Conservation (phyloP, 352 stramenopile species). For the Globisporangium radiosum region DNA sequence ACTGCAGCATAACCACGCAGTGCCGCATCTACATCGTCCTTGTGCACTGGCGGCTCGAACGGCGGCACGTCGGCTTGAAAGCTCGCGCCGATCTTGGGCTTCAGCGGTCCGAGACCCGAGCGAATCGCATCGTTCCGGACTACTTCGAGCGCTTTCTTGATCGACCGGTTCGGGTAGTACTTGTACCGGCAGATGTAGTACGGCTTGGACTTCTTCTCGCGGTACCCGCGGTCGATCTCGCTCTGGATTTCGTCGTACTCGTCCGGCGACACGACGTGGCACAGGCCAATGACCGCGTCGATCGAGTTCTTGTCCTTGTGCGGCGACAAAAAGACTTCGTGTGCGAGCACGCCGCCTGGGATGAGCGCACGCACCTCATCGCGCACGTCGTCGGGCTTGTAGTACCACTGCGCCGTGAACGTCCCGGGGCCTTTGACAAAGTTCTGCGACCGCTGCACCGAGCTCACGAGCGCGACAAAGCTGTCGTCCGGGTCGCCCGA, state of each 20-base stretch:
- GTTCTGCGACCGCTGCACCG: slow-evolving; percentile 55
- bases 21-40: neutral
- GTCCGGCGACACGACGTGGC: slow-evolving; percentile 63
- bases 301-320: slow-evolving; percentile 83
- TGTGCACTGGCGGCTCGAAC: slow-evolving; percentile 11
- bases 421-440: slow-evolving; percentile 30
- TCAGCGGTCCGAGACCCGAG: slow-evolving; percentile 46
- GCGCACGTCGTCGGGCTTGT: slow-evolving; percentile 69
- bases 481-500: slow-evolving; percentile 57
- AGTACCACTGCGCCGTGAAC: slow-evolving; percentile 85
- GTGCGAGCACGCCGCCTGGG: slow-evolving; percentile 45
- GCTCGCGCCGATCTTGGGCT: slow-evolving; percentile 58
- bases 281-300: slow-evolving; percentile 69
- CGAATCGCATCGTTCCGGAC: slow-evolving; percentile 71
- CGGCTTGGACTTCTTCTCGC: slow-evolving; percentile 55
- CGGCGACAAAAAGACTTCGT: slow-evolving; percentile 78
- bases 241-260: slow-evolving; percentile 69
- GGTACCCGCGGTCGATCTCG: slow-evolving; percentile 65
- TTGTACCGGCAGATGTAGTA: slow-evolving; percentile 80
- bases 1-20: slow-evolving; percentile 7
- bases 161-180: slow-evolving; percentile 63
- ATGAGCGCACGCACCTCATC: slow-evolving; percentile 58
- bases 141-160: slow-evolving; percentile 59
- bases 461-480: slow-evolving; percentile 71
- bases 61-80: slow-evolving; percentile 51